Evolutionary conservation across 2,329 filamentous ascomycete species (phyloP).

Genomic region (Alternaria arbusti): DNA sequence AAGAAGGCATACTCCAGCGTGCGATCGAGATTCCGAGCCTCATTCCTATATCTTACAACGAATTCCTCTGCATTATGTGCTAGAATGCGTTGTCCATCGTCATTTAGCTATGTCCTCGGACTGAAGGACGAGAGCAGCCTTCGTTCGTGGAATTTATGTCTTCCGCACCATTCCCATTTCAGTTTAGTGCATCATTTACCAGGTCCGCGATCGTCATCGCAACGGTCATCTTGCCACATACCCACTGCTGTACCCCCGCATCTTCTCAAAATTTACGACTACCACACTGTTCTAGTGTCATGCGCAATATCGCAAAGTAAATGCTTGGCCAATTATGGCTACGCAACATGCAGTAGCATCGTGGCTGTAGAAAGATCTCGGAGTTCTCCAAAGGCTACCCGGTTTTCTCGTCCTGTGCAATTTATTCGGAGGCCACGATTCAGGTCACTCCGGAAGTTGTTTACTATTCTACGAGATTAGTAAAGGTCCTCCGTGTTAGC

Average conservation of each 20-base stretch:
- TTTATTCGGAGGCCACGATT: background rate
- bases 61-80: background rate
- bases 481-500: background rate
- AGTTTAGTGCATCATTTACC: background rate
- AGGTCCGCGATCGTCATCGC: background rate
- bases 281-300: background rate
- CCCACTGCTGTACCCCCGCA: background rate
- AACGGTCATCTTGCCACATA: background rate
- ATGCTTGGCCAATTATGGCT: background rate
- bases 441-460: background rate
- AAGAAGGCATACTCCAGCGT: background rate
- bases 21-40: background rate
- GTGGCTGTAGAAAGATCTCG: background rate
- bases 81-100: background rate
- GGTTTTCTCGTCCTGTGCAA: background rate
- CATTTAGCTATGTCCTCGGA: background rate
- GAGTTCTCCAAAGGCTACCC: background rate
- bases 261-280: background rate
- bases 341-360: background rate
- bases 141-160: background rate
- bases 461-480: background rate
- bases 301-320: background rate
- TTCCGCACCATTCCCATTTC: background rate
- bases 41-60: background rate
- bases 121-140: background rate